Conservation (phyloP, 495 filamentous ascomycete genomes). For the Barbatosphaeria neglecta region DNA sequence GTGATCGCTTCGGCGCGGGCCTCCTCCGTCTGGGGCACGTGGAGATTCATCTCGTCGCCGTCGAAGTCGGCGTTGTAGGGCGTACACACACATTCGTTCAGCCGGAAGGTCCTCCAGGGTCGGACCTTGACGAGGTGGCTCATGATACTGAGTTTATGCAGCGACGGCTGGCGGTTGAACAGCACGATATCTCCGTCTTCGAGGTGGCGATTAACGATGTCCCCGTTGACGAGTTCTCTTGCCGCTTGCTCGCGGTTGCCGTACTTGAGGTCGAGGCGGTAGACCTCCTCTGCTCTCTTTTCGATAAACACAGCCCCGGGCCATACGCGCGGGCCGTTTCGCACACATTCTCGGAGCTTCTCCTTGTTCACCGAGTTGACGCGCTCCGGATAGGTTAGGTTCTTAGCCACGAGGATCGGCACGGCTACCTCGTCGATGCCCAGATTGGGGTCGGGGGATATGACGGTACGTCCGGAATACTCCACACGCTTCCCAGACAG, state of each 20-base stretch:
- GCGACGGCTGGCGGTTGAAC: conserved; percentile 94
- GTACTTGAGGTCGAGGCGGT: conserved; percentile 65
- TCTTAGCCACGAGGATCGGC: conserved; percentile 78
- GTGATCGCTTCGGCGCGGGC: conserved; percentile 90
- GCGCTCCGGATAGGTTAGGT: conserved; percentile 86
- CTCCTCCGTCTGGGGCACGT: conserved; percentile 95
- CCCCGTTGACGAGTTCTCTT: conserved; percentile 62
- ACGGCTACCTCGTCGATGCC: conserved; percentile 90
- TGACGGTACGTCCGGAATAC: conserved; percentile 94
- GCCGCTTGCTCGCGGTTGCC: conserved; percentile 56
- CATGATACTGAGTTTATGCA: conserved; percentile 97
- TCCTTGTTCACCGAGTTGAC: conserved; percentile 72
- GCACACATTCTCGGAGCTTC: conserved; percentile 61
- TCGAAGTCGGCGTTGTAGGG: conserved; percentile 99
- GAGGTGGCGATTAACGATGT: conserved; percentile 86
- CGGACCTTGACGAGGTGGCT: conserved; percentile 86
- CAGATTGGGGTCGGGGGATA: conserved; percentile 91
- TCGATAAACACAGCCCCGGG: conserved; percentile 78
- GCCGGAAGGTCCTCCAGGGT: conserved; percentile 88
- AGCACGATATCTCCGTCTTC: conserved; percentile 94
- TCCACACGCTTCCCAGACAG: conserved; percentile 96
- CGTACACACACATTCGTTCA: conserved; percentile 96
- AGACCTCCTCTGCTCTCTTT: conserved; percentile 50
- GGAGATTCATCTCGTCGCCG: conserved; percentile 99
- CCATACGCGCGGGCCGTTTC: conserved; percentile 62